Base-by-base conservation (phyloP, 306 rosid species). In the Oemleria cerasiformis region DNA sequence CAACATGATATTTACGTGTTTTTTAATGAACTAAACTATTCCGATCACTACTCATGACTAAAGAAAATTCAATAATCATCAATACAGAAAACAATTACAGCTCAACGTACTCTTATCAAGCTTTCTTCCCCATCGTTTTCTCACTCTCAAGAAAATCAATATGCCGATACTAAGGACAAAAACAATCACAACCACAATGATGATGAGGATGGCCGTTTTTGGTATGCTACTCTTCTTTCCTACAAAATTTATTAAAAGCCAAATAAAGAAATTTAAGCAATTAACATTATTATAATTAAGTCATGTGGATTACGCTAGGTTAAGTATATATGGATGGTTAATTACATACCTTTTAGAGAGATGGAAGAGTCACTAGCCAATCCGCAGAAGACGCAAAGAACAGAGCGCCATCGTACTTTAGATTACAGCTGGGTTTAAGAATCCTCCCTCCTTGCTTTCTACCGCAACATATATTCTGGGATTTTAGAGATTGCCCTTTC, bases 361-460 rank as follows among this genome's bases (percentile, higher is more conserved):
- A 16, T 62, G 77, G 17, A 67, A 39, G 13, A 15, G 7, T 49
- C 19, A 23, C 65, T 15, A 62, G 60, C 8, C 45, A 7, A 25
- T 56, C 49, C 9, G 39, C 44, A 2, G 55, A 7, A 40, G 63
- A 2, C 8, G 63, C 44, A 44, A 48, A 81, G 77, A 86, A 83
- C 8, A 21, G 73, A 2, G 16, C 5, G 5, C 1, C 15, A 43
- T 80, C 84, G 64, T 63, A 86, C 68, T 75, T 73, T 54, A 73
- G 34, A 34, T 73, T 83, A 45, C 86, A 83, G 73, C 86, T 83
- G 41, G 86, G 90, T 6, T 7, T 15, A 39, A 72, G 62, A 14
- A 78, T 56, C 42, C 77, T 77, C 0, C 75, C 82, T 7, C 72
- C 66, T 36, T 9, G 5, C 56, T 7, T 76, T 50, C 79, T 79